A percentile compares a stretch with the other conserved stretches of the same genome.
Evolutionary conservation across 2,329 filamentous ascomycete species (phyloP).

Genomic region (Leptographium flavum): DNA sequence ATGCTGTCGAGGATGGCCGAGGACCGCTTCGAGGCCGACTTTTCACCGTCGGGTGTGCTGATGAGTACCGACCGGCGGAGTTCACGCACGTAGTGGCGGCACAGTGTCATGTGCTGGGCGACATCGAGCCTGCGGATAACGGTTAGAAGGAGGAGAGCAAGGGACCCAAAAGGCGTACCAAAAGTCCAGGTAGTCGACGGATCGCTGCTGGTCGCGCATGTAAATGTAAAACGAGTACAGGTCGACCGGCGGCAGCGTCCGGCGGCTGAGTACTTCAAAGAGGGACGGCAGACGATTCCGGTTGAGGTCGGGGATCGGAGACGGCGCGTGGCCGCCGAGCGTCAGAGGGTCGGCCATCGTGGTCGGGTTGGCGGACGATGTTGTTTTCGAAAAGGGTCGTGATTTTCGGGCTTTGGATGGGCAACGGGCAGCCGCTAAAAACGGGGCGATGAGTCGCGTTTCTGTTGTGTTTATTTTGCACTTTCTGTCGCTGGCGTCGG

Average conservation of each 20-base stretch:
- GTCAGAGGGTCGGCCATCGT: constrained; percentile 20
- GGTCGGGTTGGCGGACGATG: not conserved
- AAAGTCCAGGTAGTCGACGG: constrained; percentile 95
- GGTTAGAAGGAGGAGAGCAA: not conserved
- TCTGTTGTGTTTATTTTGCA: too few species aligned
- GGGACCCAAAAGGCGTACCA: constrained; percentile 44
- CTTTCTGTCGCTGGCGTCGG: too few species aligned
- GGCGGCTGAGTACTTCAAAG: constrained; percentile 86
- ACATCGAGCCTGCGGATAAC: constrained; percentile 72
- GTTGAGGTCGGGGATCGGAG: constrained; percentile 42
- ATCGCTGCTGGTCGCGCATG: constrained; percentile 96
- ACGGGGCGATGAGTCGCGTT: too few species aligned
- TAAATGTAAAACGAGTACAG: constrained; percentile 99
- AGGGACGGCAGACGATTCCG: constrained; percentile 85
- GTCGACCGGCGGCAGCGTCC: constrained; percentile 90
- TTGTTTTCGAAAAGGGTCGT: not conserved
- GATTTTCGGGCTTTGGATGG: not conserved
- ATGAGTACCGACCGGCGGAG: constrained; percentile 85
- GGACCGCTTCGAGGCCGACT: constrained; percentile 63
- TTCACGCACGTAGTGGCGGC: constrained; percentile 91
- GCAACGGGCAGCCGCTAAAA: not conserved
- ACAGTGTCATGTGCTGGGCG: constrained; percentile 95
- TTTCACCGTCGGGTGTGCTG: constrained; percentile 82
- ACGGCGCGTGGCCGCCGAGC: constrained; percentile 25
- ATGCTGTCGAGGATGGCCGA: constrained; percentile 64